phyloP scores from a whole-genome alignment of 1,284 basidiomycete genomes.

The Cerioporus squamosus region DNA sequence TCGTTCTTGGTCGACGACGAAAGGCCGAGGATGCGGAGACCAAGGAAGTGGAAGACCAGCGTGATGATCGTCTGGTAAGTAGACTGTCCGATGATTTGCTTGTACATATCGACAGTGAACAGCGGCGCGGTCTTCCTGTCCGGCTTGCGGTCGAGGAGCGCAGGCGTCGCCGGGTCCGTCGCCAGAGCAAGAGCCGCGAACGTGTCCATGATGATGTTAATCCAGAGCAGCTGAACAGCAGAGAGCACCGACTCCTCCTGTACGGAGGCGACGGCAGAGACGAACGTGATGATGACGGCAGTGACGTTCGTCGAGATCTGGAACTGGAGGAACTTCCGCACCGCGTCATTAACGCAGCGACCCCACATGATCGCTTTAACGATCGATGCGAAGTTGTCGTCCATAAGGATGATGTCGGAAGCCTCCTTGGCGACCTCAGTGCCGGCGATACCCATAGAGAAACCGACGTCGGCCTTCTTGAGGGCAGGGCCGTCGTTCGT shows the following conservation, averaged over 20 bases:
- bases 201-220: constrained; percentile 98
- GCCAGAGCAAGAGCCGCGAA: constrained; percentile 97
- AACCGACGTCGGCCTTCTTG: constrained; percentile 93
- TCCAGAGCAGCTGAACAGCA: constrained; percentile 96
- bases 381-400: constrained; percentile 96
- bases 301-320: constrained; percentile 97
- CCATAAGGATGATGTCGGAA: constrained; percentile 98
- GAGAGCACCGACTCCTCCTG: constrained; percentile 86
- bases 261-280: constrained; percentile 84
- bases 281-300: constrained; percentile 93
- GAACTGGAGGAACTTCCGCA: constrained; percentile 98
- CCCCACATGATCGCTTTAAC: constrained; percentile 99
- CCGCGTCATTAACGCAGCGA: constrained; percentile 96
- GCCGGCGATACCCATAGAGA: constrained; percentile 98
- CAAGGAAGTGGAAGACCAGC: constrained; percentile 90
- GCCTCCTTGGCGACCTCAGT: constrained; percentile 99
- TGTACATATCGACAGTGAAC: constrained; percentile 92
- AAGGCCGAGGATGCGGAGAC: constrained; percentile 72
- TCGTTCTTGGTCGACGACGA: constrained; percentile 46
- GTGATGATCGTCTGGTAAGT: constrained; percentile 86
- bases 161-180: constrained; percentile 89
- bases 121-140: constrained; percentile 88
- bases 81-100: constrained; percentile 93
- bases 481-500: constrained; percentile 98
- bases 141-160: constrained; percentile 87